Evolutionary conservation across 345 rosid genomes (phyloP).

Genomic region (Eucalyptus erythrocorys): DNA sequence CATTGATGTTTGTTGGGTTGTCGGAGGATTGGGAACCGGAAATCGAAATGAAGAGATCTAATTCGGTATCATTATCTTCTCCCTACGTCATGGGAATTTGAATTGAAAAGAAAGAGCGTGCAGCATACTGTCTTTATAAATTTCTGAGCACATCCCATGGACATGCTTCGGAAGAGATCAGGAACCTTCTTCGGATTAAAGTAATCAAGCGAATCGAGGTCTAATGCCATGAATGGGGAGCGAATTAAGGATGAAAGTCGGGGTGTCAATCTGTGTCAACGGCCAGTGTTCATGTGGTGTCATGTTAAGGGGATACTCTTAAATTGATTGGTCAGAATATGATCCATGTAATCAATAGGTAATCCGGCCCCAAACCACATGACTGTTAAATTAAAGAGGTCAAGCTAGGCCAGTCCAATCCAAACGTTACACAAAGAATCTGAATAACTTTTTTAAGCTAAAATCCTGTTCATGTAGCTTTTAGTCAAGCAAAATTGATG

Average conservation of each 20-base stretch:
- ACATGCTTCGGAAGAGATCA: not conserved
- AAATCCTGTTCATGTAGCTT: rapidly evolving
- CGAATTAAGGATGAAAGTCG: rapidly evolving
- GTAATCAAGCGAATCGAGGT: not conserved
- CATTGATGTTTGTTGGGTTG: not conserved
- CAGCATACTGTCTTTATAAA: not conserved
- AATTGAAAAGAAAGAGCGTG: not conserved
- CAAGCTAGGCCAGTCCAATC: rapidly evolving
- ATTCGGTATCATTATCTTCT: not conserved
- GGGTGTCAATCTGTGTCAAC: not conserved
- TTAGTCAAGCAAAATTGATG: not conserved
- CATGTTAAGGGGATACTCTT: not conserved
- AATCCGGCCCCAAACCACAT: not conserved
- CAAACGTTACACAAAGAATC: rapidly evolving
- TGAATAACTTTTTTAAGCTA: rapidly evolving
- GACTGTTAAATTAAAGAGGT: not conserved
- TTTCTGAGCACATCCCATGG: rapidly evolving
- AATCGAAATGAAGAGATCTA: not conserved
- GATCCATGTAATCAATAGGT: rapidly evolving
- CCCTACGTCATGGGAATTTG: not conserved
- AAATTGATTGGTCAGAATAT: not conserved
- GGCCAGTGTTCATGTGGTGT: rapidly evolving
- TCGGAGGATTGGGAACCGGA: not conserved
- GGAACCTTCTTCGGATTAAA: rapidly evolving
- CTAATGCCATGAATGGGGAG: not conserved